These are phyloP conservation scores for Castanea crenata DNA, from an alignment of 306 rosid genomes.

Conservation along the genomic window DNA sequence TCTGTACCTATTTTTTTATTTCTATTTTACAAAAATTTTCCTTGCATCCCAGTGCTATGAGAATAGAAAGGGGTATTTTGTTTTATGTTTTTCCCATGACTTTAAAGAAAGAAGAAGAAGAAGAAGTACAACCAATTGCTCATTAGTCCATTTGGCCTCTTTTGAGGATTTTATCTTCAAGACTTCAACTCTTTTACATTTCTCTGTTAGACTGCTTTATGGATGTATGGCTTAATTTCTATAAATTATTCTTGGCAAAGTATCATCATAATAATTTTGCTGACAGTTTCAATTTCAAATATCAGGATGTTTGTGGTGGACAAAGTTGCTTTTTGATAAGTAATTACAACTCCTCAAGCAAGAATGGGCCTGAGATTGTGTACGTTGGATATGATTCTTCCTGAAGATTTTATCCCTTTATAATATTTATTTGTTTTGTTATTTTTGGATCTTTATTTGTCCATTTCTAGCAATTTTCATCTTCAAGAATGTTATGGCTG, in stretches of 20 bases:
- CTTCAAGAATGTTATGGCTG: neutral
- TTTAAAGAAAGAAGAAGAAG: too few species aligned
- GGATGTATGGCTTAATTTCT: neutral
- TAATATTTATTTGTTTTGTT: too few species aligned
- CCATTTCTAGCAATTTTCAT: neutral
- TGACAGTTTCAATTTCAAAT: slow-evolving; percentile 6
- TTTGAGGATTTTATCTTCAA: neutral
- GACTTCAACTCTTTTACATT: neutral
- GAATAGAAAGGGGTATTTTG: neutral
- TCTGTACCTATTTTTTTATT: neutral
- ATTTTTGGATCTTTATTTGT: neutral
- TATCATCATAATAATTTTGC: neutral
- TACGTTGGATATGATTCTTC: slow-evolving; percentile 34
- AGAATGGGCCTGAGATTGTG: slow-evolving; percentile 62
- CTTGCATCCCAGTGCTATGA: neutral
- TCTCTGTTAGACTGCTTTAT: neutral
- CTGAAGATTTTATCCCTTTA: neutral
- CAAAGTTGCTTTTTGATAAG: slow-evolving; percentile 67
- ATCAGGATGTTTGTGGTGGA: slow-evolving; percentile 79
- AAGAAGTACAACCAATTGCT: neutral
- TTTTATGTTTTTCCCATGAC: neutral
- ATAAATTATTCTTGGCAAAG: neutral
- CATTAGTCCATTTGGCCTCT: slow-evolving; percentile 1
- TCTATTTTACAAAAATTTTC: neutral
- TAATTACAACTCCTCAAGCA: slow-evolving; percentile 53